These are phyloP conservation scores for Leucoagaricus sp. DNA, from an alignment of 1,284 basidiomycete species.

Conservation along the genomic window DNA sequence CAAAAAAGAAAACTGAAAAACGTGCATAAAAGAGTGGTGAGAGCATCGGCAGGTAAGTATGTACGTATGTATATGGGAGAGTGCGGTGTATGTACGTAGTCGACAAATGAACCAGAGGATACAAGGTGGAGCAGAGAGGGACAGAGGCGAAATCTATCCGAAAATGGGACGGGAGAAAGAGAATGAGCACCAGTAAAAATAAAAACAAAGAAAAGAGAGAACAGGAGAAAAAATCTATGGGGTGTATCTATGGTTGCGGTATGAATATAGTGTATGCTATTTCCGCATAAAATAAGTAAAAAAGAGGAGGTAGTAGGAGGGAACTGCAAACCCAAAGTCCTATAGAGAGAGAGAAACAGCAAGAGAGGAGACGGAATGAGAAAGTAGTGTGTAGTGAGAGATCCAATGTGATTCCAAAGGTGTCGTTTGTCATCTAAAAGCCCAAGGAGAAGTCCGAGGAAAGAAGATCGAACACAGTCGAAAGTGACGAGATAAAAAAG, in stretches of 20 bases:
- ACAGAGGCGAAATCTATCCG: not conserved
- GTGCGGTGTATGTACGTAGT: not conserved
- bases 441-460: conserved; percentile 4
- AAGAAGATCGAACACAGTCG: conserved; percentile 2
- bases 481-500: conserved; percentile 3
- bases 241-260: conserved; percentile 6
- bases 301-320: no score
- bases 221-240: not conserved
- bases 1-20: not conserved
- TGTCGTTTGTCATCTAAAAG: conserved; percentile 3
- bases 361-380: conserved; percentile 3
- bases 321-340: conserved; percentile 7
- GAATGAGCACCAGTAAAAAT: not conserved
- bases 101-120: not conserved
- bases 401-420: no score
- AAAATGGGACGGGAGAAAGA: no score
- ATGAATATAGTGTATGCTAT: conserved; percentile 3
- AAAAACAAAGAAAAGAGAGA: not conserved
- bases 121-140: not conserved
- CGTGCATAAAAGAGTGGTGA: not conserved
- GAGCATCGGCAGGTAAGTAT: not conserved
- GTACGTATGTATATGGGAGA: not conserved
- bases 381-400: conserved; percentile 3
- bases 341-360: conserved; percentile 10
- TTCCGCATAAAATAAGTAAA: conserved; percentile 17